phyloP scores from a whole-genome alignment of 1,284 basidiomycete genomes.

The Blastosporella zonata region DNA sequence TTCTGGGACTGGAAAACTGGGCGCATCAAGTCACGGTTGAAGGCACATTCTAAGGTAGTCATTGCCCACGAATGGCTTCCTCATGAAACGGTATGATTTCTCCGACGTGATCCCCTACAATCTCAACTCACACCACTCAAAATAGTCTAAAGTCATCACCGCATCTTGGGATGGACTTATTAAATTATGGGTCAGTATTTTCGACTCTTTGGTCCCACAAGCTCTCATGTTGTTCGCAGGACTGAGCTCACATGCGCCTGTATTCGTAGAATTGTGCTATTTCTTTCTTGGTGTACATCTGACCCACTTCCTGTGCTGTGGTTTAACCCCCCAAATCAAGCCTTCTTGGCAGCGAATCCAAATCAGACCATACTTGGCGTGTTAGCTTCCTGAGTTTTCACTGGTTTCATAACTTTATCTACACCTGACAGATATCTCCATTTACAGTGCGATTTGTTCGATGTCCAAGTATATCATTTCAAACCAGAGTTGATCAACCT shows the following conservation, averaged over 20 bases:
- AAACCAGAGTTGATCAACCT: neutral
- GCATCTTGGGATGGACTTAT: slow-evolving; percentile 97
- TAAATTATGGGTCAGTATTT: slow-evolving; percentile 80
- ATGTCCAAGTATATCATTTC: too few species aligned
- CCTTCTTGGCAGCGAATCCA: neutral
- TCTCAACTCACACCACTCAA: slow-evolving; percentile 13
- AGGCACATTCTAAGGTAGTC: slow-evolving; percentile 91
- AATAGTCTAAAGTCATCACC: slow-evolving; percentile 90
- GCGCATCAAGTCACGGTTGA: slow-evolving; percentile 85
- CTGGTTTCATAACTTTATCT: neutral
- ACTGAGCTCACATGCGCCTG: slow-evolving; percentile 25
- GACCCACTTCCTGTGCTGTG: slow-evolving; percentile 12
- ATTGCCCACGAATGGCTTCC: slow-evolving; percentile 98
- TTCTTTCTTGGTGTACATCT: neutral
- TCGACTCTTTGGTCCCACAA: neutral
- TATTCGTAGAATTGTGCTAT: slow-evolving; percentile 13
- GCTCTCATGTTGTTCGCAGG: slow-evolving; percentile 26
- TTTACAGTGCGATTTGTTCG: neutral
- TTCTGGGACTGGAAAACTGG: slow-evolving; percentile 99
- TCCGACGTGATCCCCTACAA: neutral
- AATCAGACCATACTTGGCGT: neutral
- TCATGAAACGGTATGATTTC: slow-evolving; percentile 83
- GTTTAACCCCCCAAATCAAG: neutral
- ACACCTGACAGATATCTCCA: slow-evolving; percentile 5
- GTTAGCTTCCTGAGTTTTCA: neutral